A percentile compares a stretch with the other conserved stretches of the same genome.
phyloP scores from a whole-genome alignment of 2,329 filamentous ascomycete genomes.

The Sclerotiophoma versabilis region DNA sequence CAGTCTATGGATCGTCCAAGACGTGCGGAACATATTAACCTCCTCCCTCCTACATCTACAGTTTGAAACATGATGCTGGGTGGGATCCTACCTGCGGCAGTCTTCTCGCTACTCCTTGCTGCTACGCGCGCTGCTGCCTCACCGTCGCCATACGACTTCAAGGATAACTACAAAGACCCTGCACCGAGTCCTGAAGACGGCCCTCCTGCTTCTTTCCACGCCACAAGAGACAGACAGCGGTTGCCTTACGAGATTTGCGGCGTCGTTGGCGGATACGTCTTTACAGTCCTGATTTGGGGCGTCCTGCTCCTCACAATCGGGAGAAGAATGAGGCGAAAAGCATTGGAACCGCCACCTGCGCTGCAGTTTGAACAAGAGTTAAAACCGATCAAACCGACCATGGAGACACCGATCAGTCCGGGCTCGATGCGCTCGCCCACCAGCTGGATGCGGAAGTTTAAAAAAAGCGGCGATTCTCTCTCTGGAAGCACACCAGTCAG shows the following conservation, averaged over 20 bases:
- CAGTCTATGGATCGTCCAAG: conserved; percentile 21
- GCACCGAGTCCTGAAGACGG: conserved; percentile 40
- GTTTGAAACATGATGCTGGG: conserved; percentile 36
- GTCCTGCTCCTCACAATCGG: conserved; percentile 60
- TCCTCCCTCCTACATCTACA: conserved; percentile 4
- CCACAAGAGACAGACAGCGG: conserved; percentile 55
- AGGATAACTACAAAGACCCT: conserved; percentile 36
- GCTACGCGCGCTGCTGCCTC: conserved; percentile 32
- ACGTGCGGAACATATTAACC: conserved; percentile 11
- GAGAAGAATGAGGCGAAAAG: conserved; percentile 52
- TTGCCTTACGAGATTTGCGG: conserved; percentile 84
- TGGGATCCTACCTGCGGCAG: conserved; percentile 32
- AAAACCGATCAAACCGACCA: conserved; percentile 31
- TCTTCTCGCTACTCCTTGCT: conserved; percentile 38
- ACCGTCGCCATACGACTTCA: conserved; percentile 34
- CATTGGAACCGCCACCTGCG: conserved; percentile 59
- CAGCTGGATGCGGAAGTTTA: conserved; percentile 45
- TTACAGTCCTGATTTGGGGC: conserved; percentile 77
- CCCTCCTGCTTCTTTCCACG: conserved; percentile 39
- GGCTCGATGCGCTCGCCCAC: conserved; percentile 39
- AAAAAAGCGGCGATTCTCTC: conserved; percentile 41
- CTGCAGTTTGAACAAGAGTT: conserved; percentile 64
- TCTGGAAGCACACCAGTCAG: conserved; percentile 37
- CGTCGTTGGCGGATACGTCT: conserved; percentile 82
- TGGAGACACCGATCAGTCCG: conserved; percentile 45